phyloP scores from a whole-genome alignment of 768 basidiomycete genomes.

The Zangia roseola region DNA sequence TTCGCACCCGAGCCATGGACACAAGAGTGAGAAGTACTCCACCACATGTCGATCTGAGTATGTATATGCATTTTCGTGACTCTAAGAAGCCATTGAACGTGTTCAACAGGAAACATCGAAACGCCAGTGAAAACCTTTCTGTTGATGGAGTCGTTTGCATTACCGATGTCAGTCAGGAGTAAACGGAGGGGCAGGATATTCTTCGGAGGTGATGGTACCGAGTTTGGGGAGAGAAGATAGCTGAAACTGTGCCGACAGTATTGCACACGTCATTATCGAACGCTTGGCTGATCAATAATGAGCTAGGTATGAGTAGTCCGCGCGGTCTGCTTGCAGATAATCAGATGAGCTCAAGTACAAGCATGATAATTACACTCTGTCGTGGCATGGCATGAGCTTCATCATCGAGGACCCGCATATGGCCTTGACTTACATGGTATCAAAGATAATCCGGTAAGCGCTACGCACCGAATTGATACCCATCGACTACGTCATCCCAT shows the following conservation, averaged over 20 bases:
- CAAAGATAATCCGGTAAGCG: neutral
- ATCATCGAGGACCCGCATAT: neutral
- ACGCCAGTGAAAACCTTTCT: slow-evolving; percentile 21
- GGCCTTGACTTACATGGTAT: neutral
- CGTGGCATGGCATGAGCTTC: neutral
- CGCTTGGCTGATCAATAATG: neutral
- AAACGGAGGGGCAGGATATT: slow-evolving; percentile 26
- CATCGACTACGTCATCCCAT: slow-evolving; percentile 68
- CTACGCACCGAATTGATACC: slow-evolving; percentile 17
- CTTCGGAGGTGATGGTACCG: slow-evolving; percentile 10
- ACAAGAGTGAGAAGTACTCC: slow-evolving; percentile 4
- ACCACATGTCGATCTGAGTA: slow-evolving; percentile 11
- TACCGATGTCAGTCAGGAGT: slow-evolving; percentile 21
- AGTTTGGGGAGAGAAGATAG: slow-evolving; percentile 14
- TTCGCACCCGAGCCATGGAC: neutral
- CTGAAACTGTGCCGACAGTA: neutral
- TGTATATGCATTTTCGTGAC: neutral
- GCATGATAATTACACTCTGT: neutral
- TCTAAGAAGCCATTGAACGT: neutral
- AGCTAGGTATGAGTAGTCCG: neutral
- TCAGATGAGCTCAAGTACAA: neutral
- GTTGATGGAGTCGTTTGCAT: slow-evolving; percentile 18
- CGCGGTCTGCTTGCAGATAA: neutral
- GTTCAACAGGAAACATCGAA: slow-evolving; percentile 13
- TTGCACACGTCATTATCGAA: neutral